A percentile compares a stretch with the other conserved stretches of the same genome.
phyloP scores from a whole-genome alignment of 1,139 yeast species.

The Pichia norvegensis region DNA sequence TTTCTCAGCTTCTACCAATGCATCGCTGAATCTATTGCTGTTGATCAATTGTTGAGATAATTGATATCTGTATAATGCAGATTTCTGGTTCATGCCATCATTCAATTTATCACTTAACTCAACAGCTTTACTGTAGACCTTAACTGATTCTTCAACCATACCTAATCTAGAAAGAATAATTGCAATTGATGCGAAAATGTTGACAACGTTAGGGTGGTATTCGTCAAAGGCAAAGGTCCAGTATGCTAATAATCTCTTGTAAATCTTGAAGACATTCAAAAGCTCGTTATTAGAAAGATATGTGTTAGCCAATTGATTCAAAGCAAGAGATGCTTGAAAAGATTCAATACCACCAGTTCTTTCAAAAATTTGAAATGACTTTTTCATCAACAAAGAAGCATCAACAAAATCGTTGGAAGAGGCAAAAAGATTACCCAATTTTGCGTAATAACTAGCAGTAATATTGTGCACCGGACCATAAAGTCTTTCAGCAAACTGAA shows the following conservation, averaged over 20 bases:
- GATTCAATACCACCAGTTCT: slow-evolving; percentile 78
- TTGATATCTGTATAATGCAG: slow-evolving; percentile 56
- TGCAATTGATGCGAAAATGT: slow-evolving; percentile 60
- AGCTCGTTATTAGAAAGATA: slow-evolving; percentile 58
- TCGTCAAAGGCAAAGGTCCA: slow-evolving; percentile 49
- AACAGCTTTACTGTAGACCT: slow-evolving; percentile 43
- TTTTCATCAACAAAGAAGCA: slow-evolving; percentile 65
- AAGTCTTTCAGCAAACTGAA: slow-evolving; percentile 71
- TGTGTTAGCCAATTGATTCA: slow-evolving; percentile 65
- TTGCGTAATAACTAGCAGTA: slow-evolving; percentile 48
- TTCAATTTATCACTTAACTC: slow-evolving; percentile 28
- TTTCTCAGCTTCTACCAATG: slow-evolving; percentile 44
- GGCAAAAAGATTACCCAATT: slow-evolving; percentile 20
- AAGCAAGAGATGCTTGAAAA: slow-evolving; percentile 63
- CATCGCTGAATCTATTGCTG: slow-evolving; percentile 44
- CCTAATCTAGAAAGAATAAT: slow-evolving; percentile 50
- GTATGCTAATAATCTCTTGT: slow-evolving; percentile 50
- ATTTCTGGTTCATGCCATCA: slow-evolving; percentile 51
- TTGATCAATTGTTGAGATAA: slow-evolving; percentile 57
- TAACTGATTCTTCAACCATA: slow-evolving; percentile 38
- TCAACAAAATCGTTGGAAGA: slow-evolving; percentile 30
- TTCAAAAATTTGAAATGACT: slow-evolving; percentile 67
- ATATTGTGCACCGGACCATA: slow-evolving; percentile 77
- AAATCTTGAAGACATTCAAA: slow-evolving; percentile 55
- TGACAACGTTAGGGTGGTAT: slow-evolving; percentile 62